Evolutionary conservation across 805 yeast species (phyloP).

Genomic region (Saccharomycopsis schoenii): DNA sequence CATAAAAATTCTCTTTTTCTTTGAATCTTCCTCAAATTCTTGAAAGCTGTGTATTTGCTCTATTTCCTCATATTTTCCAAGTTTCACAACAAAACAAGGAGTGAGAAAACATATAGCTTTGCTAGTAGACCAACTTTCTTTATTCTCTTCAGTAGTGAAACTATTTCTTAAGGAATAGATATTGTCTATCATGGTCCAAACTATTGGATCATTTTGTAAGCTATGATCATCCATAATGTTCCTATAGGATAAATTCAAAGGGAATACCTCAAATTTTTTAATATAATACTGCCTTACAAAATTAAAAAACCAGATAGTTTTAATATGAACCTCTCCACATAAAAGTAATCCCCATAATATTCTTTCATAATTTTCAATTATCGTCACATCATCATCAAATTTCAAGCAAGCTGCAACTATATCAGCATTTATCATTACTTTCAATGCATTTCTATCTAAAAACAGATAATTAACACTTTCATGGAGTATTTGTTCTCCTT

Average conservation of each 20-base stretch:
- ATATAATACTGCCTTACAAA: slow-evolving; percentile 26
- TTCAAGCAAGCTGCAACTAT: slow-evolving; percentile 28
- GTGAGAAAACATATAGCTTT: background rate
- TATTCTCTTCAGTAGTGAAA: background rate
- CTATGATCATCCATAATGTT: background rate
- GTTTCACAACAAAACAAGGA: background rate
- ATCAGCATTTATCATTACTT: slow-evolving; percentile 31
- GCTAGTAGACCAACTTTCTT: background rate
- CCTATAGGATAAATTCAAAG: background rate
- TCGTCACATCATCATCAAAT: slow-evolving; percentile 30
- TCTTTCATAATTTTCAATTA: slow-evolving; percentile 27
- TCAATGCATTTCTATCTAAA: slow-evolving; percentile 16
- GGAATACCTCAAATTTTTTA: slow-evolving; percentile 1
- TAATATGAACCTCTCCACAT: slow-evolving; percentile 36
- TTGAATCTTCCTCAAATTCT: background rate
- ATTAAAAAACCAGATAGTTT: slow-evolving; percentile 34
- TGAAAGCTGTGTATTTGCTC: background rate
- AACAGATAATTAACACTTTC: slow-evolving; percentile 19
- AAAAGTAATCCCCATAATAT: slow-evolving; percentile 34
- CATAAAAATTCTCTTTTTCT: background rate
- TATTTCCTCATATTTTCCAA: background rate
- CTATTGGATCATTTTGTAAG: background rate
- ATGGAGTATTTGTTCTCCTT: slow-evolving; percentile 16
- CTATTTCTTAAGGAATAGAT: background rate
- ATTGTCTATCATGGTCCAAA: background rate